Percentiles rank a stretch among this genome's conserved stretches.
phyloP scores from a whole-genome alignment of 129 eudicot species.

The Chrysanthemum lavandulifolium region DNA sequence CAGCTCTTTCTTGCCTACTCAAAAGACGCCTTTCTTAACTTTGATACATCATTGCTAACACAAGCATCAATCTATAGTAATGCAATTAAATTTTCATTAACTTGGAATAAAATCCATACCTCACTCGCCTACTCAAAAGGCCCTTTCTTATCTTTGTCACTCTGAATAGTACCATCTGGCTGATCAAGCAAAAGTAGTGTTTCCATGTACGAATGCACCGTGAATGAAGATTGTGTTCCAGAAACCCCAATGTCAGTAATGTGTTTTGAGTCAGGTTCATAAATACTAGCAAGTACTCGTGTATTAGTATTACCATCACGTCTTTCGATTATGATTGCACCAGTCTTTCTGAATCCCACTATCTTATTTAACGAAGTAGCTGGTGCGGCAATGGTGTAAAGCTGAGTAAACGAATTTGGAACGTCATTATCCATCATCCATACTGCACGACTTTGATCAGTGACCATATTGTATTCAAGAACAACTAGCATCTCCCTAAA shows the following conservation, averaged over 20 bases:
- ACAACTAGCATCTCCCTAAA: not conserved
- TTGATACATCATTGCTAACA: too few relatives aligned
- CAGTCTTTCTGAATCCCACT: not conserved
- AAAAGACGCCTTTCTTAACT: too few relatives aligned
- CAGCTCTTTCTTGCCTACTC: too few relatives aligned
- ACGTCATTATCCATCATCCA: not conserved
- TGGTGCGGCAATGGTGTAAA: not conserved
- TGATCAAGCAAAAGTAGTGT: constrained; percentile 7
- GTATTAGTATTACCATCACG: not conserved
- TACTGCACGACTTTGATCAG: not conserved
- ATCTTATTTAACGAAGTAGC: not conserved
- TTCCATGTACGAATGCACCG: constrained; percentile 1
- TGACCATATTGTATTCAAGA: not conserved
- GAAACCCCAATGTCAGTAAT: not conserved
- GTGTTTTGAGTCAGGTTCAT: not conserved
- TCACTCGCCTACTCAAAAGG: too few relatives aligned
- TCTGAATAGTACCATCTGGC: too few relatives aligned
- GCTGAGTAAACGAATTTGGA: not conserved
- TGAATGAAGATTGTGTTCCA: not conserved
- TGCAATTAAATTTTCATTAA: too few relatives aligned
- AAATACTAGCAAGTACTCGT: not conserved
- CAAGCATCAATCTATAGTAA: too few relatives aligned
- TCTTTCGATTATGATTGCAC: not conserved
- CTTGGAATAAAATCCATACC: too few relatives aligned
- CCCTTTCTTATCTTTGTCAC: too few relatives aligned